Conservation (phyloP, 331 rosid genomes). For the Quercus phellos region DNA sequence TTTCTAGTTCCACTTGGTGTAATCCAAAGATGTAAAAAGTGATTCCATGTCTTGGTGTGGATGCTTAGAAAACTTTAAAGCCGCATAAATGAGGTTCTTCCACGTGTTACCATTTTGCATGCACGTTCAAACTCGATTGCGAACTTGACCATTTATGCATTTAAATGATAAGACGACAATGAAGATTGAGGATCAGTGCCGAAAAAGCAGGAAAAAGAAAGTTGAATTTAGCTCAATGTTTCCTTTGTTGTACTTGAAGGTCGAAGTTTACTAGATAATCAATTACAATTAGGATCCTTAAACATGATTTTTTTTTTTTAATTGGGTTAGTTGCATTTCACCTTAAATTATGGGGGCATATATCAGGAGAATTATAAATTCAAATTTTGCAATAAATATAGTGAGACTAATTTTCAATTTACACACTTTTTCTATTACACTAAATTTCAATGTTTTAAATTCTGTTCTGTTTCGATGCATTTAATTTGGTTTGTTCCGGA, state of each 20-base stretch:
- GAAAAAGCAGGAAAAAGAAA: conserved; percentile 50
- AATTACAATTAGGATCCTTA: background rate
- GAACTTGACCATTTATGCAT: conserved; percentile 25
- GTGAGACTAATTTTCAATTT: too few species aligned
- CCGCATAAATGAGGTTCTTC: conserved; percentile 16
- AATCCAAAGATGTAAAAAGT: conserved; percentile 39
- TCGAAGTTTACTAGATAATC: too few species aligned
- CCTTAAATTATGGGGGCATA: too few species aligned
- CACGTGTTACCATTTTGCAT: conserved; percentile 42
- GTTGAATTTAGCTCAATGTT: background rate
- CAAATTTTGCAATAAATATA: too few species aligned
- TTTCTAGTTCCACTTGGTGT: conserved; percentile 27
- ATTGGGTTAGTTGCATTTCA: too few species aligned
- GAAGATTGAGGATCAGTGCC: conserved; percentile 80
- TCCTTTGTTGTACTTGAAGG: background rate
- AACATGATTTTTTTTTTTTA: background rate
- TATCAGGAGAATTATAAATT: too few species aligned
- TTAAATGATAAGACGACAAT: conserved; percentile 26
- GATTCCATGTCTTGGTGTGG: conserved; percentile 63
- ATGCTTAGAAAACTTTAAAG: conserved; percentile 8
- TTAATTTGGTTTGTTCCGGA: too few species aligned
- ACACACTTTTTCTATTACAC: too few species aligned
- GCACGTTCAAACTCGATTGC: conserved; percentile 42
- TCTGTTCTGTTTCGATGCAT: rapidly evolving
- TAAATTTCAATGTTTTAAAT: too few species aligned